Evolutionary conservation across 2,329 filamentous ascomycete genomes (phyloP), one percentile per base, ranked within the genome.

Genomic region (Phialophora expanda): DNA sequence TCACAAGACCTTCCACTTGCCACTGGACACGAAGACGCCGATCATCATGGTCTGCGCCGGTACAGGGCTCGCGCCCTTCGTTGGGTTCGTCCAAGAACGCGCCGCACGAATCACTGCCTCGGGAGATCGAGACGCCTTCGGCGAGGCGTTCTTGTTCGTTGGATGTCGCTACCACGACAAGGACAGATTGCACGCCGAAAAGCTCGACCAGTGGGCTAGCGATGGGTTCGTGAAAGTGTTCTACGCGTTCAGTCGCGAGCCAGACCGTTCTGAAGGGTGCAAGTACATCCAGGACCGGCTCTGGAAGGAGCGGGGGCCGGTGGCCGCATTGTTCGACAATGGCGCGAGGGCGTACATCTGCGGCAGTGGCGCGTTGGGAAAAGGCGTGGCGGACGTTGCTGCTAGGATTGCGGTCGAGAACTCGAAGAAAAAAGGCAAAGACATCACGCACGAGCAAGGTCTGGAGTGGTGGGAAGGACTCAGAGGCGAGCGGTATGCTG

Each of bases 341-440:
- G 83, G 82, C 0, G 84, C 87, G 0, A 84, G 84, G 72, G 77
- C 89, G 0, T 91, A 86, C 71, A 83, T 90, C 1, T 92, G 89
- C 73, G 89, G 89, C 3, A 86, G 85, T 51, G 78, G 80, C 4
- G 78, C 77, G 14, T 78, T 87, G 1, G 83, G 82, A 20, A 79
- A 81, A 59, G 83, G 77, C 0, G 78, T 87, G 17, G 78, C 80
- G 65, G 78, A 79, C 5, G 77, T 78, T 3, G 74, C 77, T 7
- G 74, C 78, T 38, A 57, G 68, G 34, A 76, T 82, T n/a, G 64
- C 59, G 11, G 71, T 73, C 30, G 69, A 71, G 11, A 73, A 70
- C 22, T 67, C 74, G 28, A 71, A 73, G 51, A 71, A 65, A 58
- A 78, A 75, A 73, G 76, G 79, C 5, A 71, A 76, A 28, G 76